These are phyloP conservation scores for Powellomyces hirtus DNA, from an alignment of 192 early-diverging fungal genomes.

Conservation along the genomic window DNA sequence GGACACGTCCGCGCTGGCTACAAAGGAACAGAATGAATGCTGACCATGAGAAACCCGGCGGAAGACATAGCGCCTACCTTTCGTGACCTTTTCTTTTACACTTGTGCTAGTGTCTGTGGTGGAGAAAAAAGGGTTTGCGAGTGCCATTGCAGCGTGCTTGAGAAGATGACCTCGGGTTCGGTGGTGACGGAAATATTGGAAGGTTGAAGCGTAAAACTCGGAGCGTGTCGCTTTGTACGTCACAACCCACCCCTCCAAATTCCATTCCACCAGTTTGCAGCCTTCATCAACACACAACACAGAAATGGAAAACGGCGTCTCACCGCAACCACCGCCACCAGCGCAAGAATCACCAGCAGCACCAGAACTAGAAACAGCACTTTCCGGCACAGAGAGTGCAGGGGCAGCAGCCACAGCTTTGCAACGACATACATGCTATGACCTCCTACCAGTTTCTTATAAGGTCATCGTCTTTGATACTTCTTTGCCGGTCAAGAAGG, in stretches of 20 bases:
- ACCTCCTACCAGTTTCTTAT: conserved; percentile 86
- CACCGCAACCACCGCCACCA: neutral
- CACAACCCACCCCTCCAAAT: too few species aligned
- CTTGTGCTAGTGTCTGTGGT: neutral
- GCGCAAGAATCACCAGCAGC: neutral
- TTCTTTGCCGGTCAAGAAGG: conserved; percentile 86
- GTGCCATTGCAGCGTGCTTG: too few species aligned
- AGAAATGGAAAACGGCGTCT: conserved; percentile 8
- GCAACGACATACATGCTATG: conserved; percentile 85
- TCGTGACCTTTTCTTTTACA: neutral
- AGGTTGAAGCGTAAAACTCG: too few species aligned
- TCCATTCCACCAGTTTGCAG: too few species aligned
- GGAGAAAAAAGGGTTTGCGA: neutral
- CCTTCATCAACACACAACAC: neutral
- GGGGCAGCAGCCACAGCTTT: conserved; percentile 42
- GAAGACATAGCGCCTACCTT: too few species aligned
- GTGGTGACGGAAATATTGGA: too few species aligned
- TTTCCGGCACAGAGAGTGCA: neutral
- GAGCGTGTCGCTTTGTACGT: too few species aligned
- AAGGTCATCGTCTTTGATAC: conserved; percentile 91
- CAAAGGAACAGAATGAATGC: neutral
- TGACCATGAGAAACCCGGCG: too few species aligned
- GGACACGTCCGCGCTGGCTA: conserved; percentile 15
- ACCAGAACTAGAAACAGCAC: neutral
- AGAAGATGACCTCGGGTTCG: too few species aligned